These are phyloP conservation scores for Penicillium sp. DNA, from an alignment of 2,329 filamentous ascomycete species.

Conservation along the genomic window DNA sequence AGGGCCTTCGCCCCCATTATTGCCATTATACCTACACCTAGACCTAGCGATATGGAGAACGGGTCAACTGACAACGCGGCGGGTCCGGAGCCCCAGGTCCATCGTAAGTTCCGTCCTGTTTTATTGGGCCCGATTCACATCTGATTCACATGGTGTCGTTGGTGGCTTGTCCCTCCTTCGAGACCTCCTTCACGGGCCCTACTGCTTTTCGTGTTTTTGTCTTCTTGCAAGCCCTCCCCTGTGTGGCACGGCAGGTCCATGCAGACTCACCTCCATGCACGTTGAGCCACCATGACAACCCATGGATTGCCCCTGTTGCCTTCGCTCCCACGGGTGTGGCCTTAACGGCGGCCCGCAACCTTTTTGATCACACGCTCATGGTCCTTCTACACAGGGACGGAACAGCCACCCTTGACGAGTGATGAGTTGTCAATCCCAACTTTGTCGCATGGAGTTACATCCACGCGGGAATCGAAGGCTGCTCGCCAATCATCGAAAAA, in stretches of 20 bases:
- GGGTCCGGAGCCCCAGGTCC: slow-evolving; percentile 19
- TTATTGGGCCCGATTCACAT: slow-evolving; percentile 4
- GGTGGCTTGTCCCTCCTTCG: not conserved
- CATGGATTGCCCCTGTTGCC: not conserved
- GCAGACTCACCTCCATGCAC: not conserved
- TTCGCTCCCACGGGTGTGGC: slow-evolving; percentile 2
- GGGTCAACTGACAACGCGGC: slow-evolving; percentile 22
- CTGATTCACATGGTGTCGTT: slow-evolving; percentile 2
- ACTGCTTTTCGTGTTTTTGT: not conserved
- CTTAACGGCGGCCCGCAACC: slow-evolving; percentile 26
- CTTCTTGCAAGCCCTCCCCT: not conserved
- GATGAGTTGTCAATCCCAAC: slow-evolving; percentile 32
- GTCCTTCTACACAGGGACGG: slow-evolving; percentile 23
- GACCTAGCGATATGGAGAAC: slow-evolving; percentile 15
- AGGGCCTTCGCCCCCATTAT: slow-evolving; percentile 2
- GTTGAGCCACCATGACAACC: not conserved
- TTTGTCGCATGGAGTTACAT: slow-evolving; percentile 28
- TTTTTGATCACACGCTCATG: slow-evolving; percentile 37
- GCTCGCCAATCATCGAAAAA: slow-evolving; percentile 17
- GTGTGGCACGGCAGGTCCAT: not conserved
- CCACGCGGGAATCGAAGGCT: slow-evolving; percentile 9
- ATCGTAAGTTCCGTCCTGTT: slow-evolving; percentile 14
- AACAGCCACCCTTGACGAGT: slow-evolving; percentile 13
- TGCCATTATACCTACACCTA: slow-evolving; percentile 5
- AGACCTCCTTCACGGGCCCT: not conserved